These are phyloP conservation scores for Boletellus sp. DNA, from an alignment of 768 basidiomycete species.

Conservation along the genomic window DNA sequence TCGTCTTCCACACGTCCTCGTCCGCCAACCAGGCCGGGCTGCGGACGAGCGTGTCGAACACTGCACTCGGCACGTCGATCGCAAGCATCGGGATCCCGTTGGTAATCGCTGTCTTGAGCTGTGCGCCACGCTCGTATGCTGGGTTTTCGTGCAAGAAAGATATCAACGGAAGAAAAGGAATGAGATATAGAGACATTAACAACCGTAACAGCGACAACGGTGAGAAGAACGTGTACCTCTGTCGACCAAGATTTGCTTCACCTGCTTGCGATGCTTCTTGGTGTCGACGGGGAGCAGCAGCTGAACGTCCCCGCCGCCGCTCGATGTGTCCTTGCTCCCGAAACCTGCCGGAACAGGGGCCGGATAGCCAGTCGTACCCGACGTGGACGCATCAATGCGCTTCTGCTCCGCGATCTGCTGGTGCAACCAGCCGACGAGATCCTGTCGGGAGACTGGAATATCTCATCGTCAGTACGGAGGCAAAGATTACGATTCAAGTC, in stretches of 20 bases:
- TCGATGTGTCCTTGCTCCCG: constrained; percentile 33
- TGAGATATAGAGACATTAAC: no score
- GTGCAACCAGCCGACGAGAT: constrained; percentile 72
- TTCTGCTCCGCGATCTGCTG: constrained; percentile 79
- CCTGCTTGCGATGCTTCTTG: constrained; percentile 71
- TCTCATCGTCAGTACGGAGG: constrained; percentile 2
- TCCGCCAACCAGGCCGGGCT: constrained; percentile 64
- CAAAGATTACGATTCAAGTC: neutral
- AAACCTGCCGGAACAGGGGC: constrained; percentile 35
- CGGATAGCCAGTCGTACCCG: constrained; percentile 48
- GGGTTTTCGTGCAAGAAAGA: neutral
- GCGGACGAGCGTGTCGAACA: constrained; percentile 62
- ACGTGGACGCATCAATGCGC: constrained; percentile 62
- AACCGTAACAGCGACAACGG: no score
- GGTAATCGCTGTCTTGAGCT: constrained; percentile 58
- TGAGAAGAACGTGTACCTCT: constrained; percentile 42
- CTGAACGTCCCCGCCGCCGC: constrained; percentile 47
- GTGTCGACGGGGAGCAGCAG: constrained; percentile 63
- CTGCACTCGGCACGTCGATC: constrained; percentile 57
- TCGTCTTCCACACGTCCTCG: constrained; percentile 69
- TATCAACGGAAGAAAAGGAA: no score
- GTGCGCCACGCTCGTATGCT: constrained; percentile 63
- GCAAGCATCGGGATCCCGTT: constrained; percentile 65
- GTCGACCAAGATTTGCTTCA: constrained; percentile 66
- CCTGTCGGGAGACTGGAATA: constrained; percentile 55